phyloP scores from a whole-genome alignment of 2,329 filamentous ascomycete species.

The Aureobasidium sp. region DNA sequence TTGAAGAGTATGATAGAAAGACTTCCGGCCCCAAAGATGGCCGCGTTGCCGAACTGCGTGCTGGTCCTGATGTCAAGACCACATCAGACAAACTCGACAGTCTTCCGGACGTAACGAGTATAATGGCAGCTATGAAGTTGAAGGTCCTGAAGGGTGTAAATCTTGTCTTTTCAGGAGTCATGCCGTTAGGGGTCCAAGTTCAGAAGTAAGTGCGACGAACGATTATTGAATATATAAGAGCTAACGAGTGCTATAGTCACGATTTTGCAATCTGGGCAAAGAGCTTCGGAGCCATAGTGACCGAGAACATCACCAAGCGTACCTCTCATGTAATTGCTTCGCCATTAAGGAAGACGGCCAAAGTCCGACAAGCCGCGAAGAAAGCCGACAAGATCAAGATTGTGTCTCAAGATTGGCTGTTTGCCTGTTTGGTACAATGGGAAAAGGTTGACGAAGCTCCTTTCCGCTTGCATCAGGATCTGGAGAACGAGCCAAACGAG shows the following conservation, averaged over 20 bases:
- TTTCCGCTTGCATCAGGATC: slow-evolving; percentile 62
- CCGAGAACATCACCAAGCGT: slow-evolving; percentile 46
- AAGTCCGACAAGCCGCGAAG: slow-evolving; percentile 78
- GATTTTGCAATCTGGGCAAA: slow-evolving; percentile 84
- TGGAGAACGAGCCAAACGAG: slow-evolving; percentile 34
- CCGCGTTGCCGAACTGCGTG: slow-evolving; percentile 45
- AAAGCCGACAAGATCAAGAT: slow-evolving; percentile 73
- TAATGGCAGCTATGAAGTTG: slow-evolving; percentile 77
- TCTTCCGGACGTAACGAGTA: slow-evolving; percentile 76
- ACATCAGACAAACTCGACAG: slow-evolving; percentile 44
- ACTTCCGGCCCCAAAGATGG: slow-evolving; percentile 37
- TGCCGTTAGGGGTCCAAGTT: slow-evolving; percentile 74
- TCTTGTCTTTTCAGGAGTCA: slow-evolving; percentile 84
- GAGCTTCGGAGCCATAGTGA: slow-evolving; percentile 72
- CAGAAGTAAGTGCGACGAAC: slow-evolving; percentile 42
- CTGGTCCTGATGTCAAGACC: slow-evolving; percentile 43
- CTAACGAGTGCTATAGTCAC: slow-evolving; percentile 44
- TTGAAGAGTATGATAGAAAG: slow-evolving; percentile 66
- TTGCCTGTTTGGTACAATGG: slow-evolving; percentile 81
- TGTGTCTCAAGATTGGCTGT: slow-evolving; percentile 84
- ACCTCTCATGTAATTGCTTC: slow-evolving; percentile 68
- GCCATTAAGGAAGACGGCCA: slow-evolving; percentile 69
- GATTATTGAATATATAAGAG: not conserved
- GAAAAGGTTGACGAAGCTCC: slow-evolving; percentile 67
- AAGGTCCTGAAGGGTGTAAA: slow-evolving; percentile 66